Conservation (phyloP, 176 grass and related monocot genomes). For the Chrysopogon serrulatus region DNA sequence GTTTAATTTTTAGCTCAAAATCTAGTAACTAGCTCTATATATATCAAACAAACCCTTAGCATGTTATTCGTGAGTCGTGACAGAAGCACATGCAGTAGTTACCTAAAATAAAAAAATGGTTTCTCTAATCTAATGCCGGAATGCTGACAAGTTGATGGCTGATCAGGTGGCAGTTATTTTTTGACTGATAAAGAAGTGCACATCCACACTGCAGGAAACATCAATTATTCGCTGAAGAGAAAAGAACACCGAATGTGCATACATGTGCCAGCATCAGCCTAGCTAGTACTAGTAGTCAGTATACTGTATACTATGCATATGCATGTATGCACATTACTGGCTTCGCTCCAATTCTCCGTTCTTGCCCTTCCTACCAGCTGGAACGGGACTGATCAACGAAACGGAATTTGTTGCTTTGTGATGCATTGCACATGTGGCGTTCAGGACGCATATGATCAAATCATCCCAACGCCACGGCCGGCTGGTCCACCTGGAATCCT, state of each 20-base stretch:
- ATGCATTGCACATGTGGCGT: neutral
- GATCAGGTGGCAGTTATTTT: neutral
- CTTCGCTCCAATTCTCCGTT: neutral
- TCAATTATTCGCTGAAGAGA: neutral
- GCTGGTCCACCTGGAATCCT: neutral
- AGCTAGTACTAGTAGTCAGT: neutral
- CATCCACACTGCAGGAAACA: neutral
- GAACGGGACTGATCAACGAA: neutral
- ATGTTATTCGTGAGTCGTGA: too few relatives aligned
- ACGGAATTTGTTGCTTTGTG: neutral
- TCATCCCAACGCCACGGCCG: neutral
- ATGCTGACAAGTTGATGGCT: neutral
- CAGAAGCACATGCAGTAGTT: too few relatives aligned
- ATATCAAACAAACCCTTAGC: too few relatives aligned
- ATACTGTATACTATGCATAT: too few relatives aligned
- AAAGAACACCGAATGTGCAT: neutral
- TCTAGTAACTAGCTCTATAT: too few relatives aligned
- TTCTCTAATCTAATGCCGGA: neutral
- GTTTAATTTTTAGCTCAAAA: too few relatives aligned
- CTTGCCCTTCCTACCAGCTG: neutral
- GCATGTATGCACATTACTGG: neutral
- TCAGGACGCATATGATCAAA: neutral
- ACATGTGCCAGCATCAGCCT: neutral
- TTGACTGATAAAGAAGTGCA: neutral
- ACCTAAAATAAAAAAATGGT: neutral